Conservation (phyloP, 768 basidiomycete species). For the Phylloporus sp. region DNA sequence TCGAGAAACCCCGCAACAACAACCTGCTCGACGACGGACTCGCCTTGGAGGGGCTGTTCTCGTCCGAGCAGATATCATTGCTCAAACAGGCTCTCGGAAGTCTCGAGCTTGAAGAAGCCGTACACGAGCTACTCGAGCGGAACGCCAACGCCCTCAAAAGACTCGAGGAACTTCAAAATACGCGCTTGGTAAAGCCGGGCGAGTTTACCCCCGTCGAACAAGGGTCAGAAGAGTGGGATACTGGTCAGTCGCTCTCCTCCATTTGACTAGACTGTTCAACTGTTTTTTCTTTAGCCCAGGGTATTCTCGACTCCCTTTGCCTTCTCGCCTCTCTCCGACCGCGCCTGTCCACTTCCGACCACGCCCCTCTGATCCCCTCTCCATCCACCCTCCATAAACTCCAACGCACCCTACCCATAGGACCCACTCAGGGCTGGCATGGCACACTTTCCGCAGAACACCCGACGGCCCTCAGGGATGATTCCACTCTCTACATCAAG, state of each 20-base stretch:
- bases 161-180: conserved; percentile 60
- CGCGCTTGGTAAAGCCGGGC: conserved; percentile 45
- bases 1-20: conserved; percentile 6
- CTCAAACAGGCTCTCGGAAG: conserved; percentile 58
- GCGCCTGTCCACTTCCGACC: conserved; percentile 40
- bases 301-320: conserved; percentile 65
- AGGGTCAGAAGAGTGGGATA: conserved; percentile 79
- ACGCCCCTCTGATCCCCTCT: conserved; percentile 55
- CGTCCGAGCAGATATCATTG: conserved; percentile 47
- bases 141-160: conserved; percentile 60
- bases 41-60: conserved; percentile 50
- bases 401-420: conserved; percentile 61
- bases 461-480: conserved; percentile 62
- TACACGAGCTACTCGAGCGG: conserved; percentile 61
- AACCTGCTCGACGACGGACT: conserved; percentile 31
- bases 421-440: conserved; percentile 62
- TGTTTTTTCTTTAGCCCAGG: conserved; percentile 52
- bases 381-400: conserved; percentile 62
- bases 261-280: conserved; percentile 7
- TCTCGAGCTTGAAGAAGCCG: conserved; percentile 62
- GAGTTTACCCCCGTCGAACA: conserved; percentile 49
- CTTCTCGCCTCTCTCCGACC: conserved; percentile 69
- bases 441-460: conserved; percentile 62
- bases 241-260: conserved; percentile 46
- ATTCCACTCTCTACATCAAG: conserved; percentile 66